Percentiles rank a stretch among this genome's conserved stretches.
Evolutionary conservation across 495 filamentous ascomycete genomes (phyloP).

Genomic region (Echria macrotheca): DNA sequence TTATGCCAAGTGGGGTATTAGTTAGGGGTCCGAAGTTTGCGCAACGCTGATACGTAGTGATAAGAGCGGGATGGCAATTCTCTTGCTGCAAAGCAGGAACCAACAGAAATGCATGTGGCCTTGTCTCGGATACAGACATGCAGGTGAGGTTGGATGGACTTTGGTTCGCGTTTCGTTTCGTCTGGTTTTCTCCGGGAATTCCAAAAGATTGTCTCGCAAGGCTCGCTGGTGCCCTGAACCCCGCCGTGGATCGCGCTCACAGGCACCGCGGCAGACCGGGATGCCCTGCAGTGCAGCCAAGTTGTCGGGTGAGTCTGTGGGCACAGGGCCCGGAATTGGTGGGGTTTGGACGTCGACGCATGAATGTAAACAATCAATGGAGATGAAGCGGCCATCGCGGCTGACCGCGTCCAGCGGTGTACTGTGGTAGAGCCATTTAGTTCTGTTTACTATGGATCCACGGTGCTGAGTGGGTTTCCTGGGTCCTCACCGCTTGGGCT

Average conservation of each 20-base stretch:
- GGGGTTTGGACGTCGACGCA: conserved; percentile 16
- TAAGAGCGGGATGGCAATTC: too few species aligned
- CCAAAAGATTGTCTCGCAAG: too few species aligned
- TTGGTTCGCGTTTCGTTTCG: too few species aligned
- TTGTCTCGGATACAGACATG: too few species aligned
- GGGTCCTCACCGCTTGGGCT: too few species aligned
- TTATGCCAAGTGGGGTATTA: too few species aligned
- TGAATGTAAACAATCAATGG: conserved; percentile 25
- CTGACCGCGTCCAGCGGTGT: not conserved
- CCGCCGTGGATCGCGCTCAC: not conserved
- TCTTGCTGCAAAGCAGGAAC: too few species aligned
- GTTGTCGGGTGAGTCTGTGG: conserved; percentile 6
- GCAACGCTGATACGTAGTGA: too few species aligned
- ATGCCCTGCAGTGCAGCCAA: conserved; percentile 13
- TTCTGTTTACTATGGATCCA: conserved; percentile 17
- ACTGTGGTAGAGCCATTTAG: conserved; percentile 1
- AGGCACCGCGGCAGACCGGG: conserved; percentile 3
- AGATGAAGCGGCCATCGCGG: conserved; percentile 14
- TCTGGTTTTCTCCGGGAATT: too few species aligned
- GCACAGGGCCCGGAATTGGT: not conserved
- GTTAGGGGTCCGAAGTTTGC: too few species aligned
- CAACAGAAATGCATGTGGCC: too few species aligned
- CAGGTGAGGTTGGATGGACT: too few species aligned
- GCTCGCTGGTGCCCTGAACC: not conserved
- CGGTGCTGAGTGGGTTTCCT: not conserved